Percentiles rank a stretch among this genome's conserved stretches.
Evolutionary conservation across 2,329 filamentous ascomycete species (phyloP).

Genomic region (Meredithiella fracta): DNA sequence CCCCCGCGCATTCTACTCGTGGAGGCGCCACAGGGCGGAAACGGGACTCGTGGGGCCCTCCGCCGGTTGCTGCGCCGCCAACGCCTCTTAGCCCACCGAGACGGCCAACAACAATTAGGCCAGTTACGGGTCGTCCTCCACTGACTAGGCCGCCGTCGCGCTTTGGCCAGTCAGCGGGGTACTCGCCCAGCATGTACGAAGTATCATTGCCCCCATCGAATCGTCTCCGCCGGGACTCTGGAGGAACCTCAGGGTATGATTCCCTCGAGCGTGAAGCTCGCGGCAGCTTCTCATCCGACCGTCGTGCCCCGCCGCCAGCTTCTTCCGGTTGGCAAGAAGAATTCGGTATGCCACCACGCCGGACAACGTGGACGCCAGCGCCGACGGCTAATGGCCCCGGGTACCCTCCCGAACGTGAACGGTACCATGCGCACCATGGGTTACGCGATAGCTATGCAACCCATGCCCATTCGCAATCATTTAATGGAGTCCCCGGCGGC

Average conservation of each 20-base stretch:
- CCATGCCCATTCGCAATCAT: slow-evolving; percentile 9
- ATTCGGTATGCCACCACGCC: neutral
- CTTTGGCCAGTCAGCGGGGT: slow-evolving; percentile 4
- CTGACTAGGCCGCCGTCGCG: slow-evolving; percentile 2
- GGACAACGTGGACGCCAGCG: slow-evolving; percentile 2
- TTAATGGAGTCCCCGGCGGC: neutral
- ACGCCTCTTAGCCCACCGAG: slow-evolving; percentile 12
- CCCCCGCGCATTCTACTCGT: neutral
- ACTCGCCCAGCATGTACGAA: slow-evolving; percentile 2
- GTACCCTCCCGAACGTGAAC: slow-evolving; percentile 1
- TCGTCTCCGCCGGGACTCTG: slow-evolving; percentile 5
- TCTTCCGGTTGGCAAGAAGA: neutral
- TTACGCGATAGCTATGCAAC: slow-evolving; percentile 1
- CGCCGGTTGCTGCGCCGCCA: slow-evolving; percentile 8
- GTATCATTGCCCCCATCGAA: neutral
- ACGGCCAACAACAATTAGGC: slow-evolving; percentile 8
- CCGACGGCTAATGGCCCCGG: neutral
- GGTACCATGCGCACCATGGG: neutral
- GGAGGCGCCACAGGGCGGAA: slow-evolving; percentile 4
- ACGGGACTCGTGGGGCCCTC: slow-evolving; percentile 10
- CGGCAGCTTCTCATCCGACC: neutral
- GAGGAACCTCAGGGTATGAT: neutral
- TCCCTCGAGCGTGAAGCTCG: neutral
- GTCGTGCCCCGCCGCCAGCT: neutral
- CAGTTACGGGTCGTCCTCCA: neutral